phyloP scores from a whole-genome alignment of 139 green algal species.

The Chlorella sp. region DNA sequence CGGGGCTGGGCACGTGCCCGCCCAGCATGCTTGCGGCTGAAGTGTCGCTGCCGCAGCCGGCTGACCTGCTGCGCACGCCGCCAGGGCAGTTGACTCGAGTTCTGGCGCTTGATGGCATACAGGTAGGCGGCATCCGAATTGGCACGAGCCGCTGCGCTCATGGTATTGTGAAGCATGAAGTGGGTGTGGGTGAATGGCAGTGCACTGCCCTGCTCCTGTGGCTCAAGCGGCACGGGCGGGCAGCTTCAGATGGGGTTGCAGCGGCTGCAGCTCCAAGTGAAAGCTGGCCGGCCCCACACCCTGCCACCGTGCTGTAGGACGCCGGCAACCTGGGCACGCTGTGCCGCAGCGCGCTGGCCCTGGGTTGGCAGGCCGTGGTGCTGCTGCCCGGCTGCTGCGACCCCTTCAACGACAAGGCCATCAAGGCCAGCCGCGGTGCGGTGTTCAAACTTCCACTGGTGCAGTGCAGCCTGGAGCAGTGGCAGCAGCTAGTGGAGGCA shows the following conservation, averaged over 20 bases:
- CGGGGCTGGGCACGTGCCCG: conserved; percentile 60
- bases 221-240: too few relatives aligned
- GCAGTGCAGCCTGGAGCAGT: conserved; percentile 39
- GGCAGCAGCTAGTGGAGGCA: conserved; percentile 10
- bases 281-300: conserved; percentile 47
- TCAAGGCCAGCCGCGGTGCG: conserved; percentile 42
- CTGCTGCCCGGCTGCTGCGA: conserved; percentile 86
- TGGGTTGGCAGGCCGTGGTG: conserved; percentile 82
- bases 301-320: background rate
- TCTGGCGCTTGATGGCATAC: conserved; percentile 79
- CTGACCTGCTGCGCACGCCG: conserved; percentile 33
- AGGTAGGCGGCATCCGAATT: conserved; percentile 36
- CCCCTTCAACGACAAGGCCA: conserved; percentile 79
- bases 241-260: too few relatives aligned
- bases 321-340: conserved; percentile 20
- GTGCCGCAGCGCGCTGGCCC: conserved; percentile 74
- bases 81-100: conserved; percentile 51
- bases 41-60: conserved; percentile 46
- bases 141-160: too few relatives aligned
- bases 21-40: conserved; percentile 47
- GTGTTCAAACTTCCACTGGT: conserved; percentile 58
- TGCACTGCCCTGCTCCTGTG: too few relatives aligned
- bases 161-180: too few relatives aligned
- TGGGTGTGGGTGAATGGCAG: too few relatives aligned
- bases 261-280: conserved; percentile 61